Conservation (phyloP, 257 asterid species). For the Solanum arcanum region DNA sequence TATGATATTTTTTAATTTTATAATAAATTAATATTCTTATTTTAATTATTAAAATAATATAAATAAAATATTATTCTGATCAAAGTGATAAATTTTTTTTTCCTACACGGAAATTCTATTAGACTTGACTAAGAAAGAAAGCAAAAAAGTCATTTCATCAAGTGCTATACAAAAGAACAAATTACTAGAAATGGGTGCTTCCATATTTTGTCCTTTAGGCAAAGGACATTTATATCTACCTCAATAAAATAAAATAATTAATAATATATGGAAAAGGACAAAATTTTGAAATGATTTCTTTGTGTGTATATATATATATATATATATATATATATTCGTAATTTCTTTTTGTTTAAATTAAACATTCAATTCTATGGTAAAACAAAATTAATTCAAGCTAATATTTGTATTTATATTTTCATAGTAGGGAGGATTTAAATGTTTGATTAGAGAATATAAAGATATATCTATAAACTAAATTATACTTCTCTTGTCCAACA, state of each 20-base stretch:
- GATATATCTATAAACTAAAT: not conserved
- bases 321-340: not conserved
- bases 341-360: not conserved
- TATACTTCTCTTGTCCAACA: no score
- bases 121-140: not conserved
- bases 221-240: not conserved
- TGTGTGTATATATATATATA: no score
- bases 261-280: not conserved
- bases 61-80: no score
- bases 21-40: no score
- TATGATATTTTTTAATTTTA: no score
- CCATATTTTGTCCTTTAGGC: not conserved
- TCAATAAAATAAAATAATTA: not conserved
- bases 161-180: not conserved
- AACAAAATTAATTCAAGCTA: not conserved
- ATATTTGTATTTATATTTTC: not conserved
- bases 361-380: not conserved
- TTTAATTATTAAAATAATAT: no score
- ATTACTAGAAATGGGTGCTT: not conserved
- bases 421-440: not conserved
- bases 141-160: not conserved
- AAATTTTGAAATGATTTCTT: not conserved
- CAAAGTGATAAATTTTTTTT: no score
- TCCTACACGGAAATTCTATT: no score
- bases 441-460: not conserved